Conservation (phyloP, 108 stramenopile genomes). For the Fistulifera solaris region DNA sequence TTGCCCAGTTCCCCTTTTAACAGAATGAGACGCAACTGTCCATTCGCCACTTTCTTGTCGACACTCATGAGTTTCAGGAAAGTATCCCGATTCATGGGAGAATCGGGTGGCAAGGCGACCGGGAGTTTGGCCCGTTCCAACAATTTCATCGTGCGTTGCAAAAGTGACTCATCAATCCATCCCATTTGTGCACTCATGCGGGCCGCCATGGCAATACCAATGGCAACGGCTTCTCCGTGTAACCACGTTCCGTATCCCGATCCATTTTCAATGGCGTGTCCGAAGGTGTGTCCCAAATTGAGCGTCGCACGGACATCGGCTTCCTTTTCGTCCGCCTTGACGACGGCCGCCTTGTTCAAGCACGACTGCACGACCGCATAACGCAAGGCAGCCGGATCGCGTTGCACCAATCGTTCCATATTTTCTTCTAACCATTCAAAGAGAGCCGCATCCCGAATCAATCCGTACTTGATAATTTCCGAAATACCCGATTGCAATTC, state of each 20-base stretch:
- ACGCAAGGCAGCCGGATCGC: constrained; percentile 71
- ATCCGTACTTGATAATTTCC: constrained; percentile 95
- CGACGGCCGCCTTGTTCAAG: constrained; percentile 93
- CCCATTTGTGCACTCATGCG: constrained; percentile 83
- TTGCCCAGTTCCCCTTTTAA: constrained; percentile 69
- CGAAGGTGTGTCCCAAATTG: constrained; percentile 98
- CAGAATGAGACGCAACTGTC: constrained; percentile 68
- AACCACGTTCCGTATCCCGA: constrained; percentile 89
- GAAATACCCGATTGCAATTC: constrained; percentile 86
- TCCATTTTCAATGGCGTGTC: constrained; percentile 96
- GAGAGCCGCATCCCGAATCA: constrained; percentile 83
- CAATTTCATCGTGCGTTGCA: constrained; percentile 48
- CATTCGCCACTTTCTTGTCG: constrained; percentile 91
- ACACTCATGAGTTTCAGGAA: constrained; percentile 80
- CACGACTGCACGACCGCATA: constrained; percentile 85
- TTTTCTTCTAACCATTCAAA: constrained; percentile 91
- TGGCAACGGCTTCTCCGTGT: constrained; percentile 95
- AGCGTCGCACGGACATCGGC: constrained; percentile 90
- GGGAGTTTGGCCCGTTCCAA: constrained; percentile 67
- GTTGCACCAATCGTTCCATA: constrained; percentile 59
- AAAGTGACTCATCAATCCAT: constrained; percentile 68
- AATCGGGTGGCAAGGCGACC: constrained; percentile 60
- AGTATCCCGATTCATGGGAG: constrained; percentile 63
- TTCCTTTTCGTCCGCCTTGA: constrained; percentile 93
- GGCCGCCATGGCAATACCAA: constrained; percentile 95